phyloP scores from a whole-genome alignment of 495 filamentous ascomycete species.

The Cercophora scortea region DNA sequence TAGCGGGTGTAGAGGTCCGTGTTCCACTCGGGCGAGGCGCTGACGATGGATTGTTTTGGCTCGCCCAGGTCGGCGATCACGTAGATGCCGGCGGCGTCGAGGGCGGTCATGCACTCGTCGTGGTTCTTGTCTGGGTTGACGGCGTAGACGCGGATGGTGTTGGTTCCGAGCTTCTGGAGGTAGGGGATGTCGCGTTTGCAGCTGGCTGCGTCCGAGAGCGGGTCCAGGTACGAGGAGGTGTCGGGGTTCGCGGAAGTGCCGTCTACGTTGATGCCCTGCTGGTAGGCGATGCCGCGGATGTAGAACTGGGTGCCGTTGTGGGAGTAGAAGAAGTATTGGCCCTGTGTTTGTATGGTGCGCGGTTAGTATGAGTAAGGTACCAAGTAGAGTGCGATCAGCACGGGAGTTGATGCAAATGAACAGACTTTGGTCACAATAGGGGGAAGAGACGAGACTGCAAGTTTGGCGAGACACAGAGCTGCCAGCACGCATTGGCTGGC shows the following conservation, averaged over 20 bases:
- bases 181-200: constrained; percentile 82
- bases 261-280: constrained; percentile 47
- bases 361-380: no score
- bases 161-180: constrained; percentile 68
- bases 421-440: no score
- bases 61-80: constrained; percentile 82
- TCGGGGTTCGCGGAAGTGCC: constrained; percentile 29
- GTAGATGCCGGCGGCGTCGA: constrained; percentile 86
- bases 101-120: constrained; percentile 69
- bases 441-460: no score
- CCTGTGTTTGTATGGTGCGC: neutral
- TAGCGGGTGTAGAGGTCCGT: constrained; percentile 69
- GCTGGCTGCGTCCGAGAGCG: constrained; percentile 59
- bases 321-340: constrained; percentile 52
- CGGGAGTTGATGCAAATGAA: no score
- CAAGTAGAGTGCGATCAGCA: no score
- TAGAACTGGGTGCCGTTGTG: constrained; percentile 68
- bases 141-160: constrained; percentile 89
- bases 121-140: constrained; percentile 76
- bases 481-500: no score
- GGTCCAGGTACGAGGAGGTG: constrained; percentile 43
- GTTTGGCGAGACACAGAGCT: no score
- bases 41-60: constrained; percentile 74
- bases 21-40: constrained; percentile 68
- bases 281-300: constrained; percentile 89